phyloP scores from a whole-genome alignment of 306 rosid genomes.

The Pterocarpus macrocarpus region DNA sequence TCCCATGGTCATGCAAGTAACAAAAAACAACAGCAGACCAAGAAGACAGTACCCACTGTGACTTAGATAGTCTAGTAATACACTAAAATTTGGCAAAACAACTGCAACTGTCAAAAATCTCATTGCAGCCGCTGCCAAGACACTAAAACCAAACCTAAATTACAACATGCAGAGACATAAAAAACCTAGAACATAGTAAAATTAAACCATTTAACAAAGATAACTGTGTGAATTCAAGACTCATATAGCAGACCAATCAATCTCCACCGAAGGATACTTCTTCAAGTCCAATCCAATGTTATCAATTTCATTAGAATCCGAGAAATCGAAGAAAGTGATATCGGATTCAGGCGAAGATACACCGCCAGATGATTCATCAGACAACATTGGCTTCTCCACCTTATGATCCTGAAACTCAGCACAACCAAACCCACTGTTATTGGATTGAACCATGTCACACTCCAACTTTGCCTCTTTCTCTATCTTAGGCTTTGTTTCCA shows the following conservation, averaged over 20 bases:
- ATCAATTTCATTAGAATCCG: conserved; percentile 49
- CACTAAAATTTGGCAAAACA: conserved; percentile 39
- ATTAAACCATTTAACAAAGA: neutral
- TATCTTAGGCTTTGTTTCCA: too few species aligned
- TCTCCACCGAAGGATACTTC: conserved; percentile 83
- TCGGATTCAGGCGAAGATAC: conserved; percentile 73
- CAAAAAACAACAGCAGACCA: conserved; percentile 61
- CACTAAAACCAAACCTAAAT: conserved; percentile 41
- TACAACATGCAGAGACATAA: conserved; percentile 1
- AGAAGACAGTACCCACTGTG: neutral
- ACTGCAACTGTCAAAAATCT: conserved; percentile 71
- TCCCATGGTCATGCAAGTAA: conserved; percentile 52
- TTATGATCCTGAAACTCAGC: conserved; percentile 39
- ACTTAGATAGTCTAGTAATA: neutral
- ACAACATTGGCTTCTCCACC: conserved; percentile 50
- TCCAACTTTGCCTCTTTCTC: neutral
- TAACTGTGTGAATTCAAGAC: neutral
- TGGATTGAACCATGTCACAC: conserved; percentile 21
- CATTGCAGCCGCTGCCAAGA: conserved; percentile 60
- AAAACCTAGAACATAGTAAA: neutral
- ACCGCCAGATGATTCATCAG: conserved; percentile 55
- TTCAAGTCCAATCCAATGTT: conserved; percentile 63
- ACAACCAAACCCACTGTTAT: conserved; percentile 29
- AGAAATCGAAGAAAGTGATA: conserved; percentile 61
- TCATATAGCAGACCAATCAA: conserved; percentile 80